Conservation (phyloP, 352 stramenopile genomes). For the Hyaloperonospora brassicae region DNA sequence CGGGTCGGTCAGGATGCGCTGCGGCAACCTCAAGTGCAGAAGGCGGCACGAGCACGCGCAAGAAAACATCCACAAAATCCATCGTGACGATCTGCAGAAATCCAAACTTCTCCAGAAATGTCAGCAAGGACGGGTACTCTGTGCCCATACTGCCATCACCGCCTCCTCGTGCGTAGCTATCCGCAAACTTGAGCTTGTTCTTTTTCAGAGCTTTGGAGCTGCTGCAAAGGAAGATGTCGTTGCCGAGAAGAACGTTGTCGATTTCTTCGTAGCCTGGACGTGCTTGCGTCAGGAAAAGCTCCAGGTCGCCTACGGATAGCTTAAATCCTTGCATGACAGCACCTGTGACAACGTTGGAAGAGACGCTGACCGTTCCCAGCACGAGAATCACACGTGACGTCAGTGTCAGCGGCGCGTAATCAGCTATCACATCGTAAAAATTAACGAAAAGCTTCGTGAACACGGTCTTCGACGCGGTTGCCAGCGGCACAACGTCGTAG, state of each 20-base stretch:
- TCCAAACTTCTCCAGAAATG: slow-evolving; percentile 71
- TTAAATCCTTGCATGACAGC: slow-evolving; percentile 86
- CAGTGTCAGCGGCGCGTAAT: slow-evolving; percentile 63
- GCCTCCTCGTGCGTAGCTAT: no score
- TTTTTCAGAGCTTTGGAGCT: slow-evolving; percentile 22
- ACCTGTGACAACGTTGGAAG: slow-evolving; percentile 80
- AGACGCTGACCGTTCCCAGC: slow-evolving; percentile 64
- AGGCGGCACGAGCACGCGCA: slow-evolving; percentile 53
- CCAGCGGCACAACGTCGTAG: slow-evolving; percentile 57
- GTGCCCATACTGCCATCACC: slow-evolving; percentile 10
- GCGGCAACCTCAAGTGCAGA: slow-evolving; percentile 13
- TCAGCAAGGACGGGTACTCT: slow-evolving; percentile 63
- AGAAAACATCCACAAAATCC: slow-evolving; percentile 79
- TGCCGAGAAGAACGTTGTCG: slow-evolving; percentile 52
- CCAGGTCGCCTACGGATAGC: slow-evolving; percentile 58
- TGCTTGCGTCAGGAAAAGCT: slow-evolving; percentile 63
- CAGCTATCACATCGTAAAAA: slow-evolving; percentile 72
- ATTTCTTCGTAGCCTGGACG: slow-evolving; percentile 64
- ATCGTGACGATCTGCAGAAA: slow-evolving; percentile 82
- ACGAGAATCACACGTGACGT: slow-evolving; percentile 67
- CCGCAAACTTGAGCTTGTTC: slow-evolving; percentile 39
- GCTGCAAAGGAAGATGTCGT: slow-evolving; percentile 44
- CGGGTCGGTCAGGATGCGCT: slow-evolving; percentile 5
- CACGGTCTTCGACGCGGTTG: slow-evolving; percentile 63
- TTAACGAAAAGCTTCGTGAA: slow-evolving; percentile 87